These are phyloP conservation scores for Rhizopus sp. DNA, from an alignment of 371 early-diverging fungal genomes.

Conservation along the genomic window DNA sequence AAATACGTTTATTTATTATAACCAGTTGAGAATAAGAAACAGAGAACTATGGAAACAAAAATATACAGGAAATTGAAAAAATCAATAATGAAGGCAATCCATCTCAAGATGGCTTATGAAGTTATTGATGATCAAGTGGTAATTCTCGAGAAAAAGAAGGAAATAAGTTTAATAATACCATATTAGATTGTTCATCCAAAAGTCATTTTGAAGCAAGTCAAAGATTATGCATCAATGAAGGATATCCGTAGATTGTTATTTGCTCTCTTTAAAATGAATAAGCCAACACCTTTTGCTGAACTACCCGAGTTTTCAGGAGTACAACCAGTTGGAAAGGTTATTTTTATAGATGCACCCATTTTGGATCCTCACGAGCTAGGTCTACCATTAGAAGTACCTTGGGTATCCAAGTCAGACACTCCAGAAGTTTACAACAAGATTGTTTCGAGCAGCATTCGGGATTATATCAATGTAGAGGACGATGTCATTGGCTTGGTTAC, in stretches of 20 bases:
- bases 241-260: conserved; percentile 25
- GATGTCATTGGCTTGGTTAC: conserved; percentile 18
- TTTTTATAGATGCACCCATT: conserved; percentile 29
- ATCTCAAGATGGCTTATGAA: conserved; percentile 3
- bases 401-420: conserved; percentile 11
- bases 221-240: conserved; percentile 25
- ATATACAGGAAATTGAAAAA: background rate
- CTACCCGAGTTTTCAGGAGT: conserved; percentile 22
- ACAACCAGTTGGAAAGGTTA: conserved; percentile 15
- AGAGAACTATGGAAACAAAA: background rate
- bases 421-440: conserved; percentile 22
- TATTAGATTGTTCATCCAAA: conserved; percentile 24
- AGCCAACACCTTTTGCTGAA: conserved; percentile 23
- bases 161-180: background rate
- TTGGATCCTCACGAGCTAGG: conserved; percentile 27
- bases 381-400: conserved; percentile 15
- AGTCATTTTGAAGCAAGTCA: conserved; percentile 19
- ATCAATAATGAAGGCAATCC: background rate
- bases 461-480: conserved; percentile 11
- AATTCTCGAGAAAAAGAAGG: background rate
- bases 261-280: conserved; percentile 12
- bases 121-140: conserved; percentile 18
- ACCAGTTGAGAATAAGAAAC: background rate
- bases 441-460: conserved; percentile 3
- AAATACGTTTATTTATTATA: background rate